phyloP scores from a whole-genome alignment of 2,329 filamentous ascomycete genomes.

The Didymella lethalis region DNA sequence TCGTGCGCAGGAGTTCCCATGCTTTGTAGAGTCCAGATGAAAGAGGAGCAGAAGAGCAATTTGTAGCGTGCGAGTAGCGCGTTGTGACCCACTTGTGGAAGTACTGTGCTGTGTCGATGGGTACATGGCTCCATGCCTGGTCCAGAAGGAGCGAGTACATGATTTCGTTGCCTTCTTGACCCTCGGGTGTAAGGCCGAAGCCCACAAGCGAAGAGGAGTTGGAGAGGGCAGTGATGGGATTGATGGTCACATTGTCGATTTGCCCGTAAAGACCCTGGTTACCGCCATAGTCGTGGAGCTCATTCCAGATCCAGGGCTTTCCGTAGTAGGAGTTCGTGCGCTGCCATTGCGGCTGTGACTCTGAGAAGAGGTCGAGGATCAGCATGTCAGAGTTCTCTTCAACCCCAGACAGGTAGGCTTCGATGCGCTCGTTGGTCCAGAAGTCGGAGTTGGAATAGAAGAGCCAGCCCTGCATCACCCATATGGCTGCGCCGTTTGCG shows the following conservation, averaged over 20 bases:
- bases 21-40: neutral
- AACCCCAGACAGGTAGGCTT: conserved; percentile 60
- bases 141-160: conserved; percentile 61
- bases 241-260: conserved; percentile 58
- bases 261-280: conserved; percentile 62
- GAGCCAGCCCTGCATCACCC: conserved; percentile 62
- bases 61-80: neutral
- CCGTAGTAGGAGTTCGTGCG: conserved; percentile 60
- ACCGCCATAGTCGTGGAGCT: conserved; percentile 61
- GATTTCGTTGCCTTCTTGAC: conserved; percentile 57
- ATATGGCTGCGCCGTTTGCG: conserved; percentile 58
- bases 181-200: neutral
- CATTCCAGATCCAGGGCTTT: conserved; percentile 64
- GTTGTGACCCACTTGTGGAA: conserved; percentile 52
- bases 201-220: neutral
- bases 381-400: conserved; percentile 56
- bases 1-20: neutral
- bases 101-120: conserved; percentile 57
- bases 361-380: conserved; percentile 61
- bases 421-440: conserved; percentile 57
- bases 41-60: neutral
- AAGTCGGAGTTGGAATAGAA: conserved; percentile 46
- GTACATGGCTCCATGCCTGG: conserved; percentile 58
- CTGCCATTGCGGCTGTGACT: conserved; percentile 61
- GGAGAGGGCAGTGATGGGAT: conserved; percentile 22